Evolutionary conservation across 805 yeast genomes (phyloP).

Genomic region (Kazachstania taianensis): DNA sequence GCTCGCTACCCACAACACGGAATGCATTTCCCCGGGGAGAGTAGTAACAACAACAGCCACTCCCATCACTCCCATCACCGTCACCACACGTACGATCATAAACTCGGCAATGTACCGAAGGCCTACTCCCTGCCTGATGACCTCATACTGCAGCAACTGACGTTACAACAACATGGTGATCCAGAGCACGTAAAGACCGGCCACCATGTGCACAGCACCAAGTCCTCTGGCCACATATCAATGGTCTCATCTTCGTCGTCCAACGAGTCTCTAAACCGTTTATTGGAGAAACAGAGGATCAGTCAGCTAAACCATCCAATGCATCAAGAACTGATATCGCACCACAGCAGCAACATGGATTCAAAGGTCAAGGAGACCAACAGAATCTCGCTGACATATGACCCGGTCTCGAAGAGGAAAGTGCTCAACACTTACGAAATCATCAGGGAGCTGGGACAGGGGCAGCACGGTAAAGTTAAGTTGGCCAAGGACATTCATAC

Average conservation of each 20-base stretch:
- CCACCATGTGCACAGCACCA: not conserved
- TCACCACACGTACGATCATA: not conserved
- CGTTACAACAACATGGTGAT: no score
- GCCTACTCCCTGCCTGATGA: no score
- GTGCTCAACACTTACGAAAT: constrained; percentile 86
- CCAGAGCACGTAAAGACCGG: not conserved
- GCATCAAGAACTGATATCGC: constrained; percentile 25
- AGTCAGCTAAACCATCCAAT: constrained; percentile 35
- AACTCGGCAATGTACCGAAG: not conserved
- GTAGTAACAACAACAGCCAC: no score
- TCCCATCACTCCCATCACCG: not conserved
- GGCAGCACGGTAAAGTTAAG: constrained; percentile 98
- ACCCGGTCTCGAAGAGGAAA: constrained; percentile 76
- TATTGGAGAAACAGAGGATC: constrained; percentile 33
- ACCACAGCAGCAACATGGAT: not conserved
- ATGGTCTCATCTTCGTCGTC: constrained; percentile 14
- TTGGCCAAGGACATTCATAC: constrained; percentile 65
- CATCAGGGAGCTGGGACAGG: constrained; percentile 76
- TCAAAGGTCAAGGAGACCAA: constrained; percentile 70
- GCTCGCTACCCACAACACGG: not conserved
- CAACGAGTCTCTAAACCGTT: constrained; percentile 26
- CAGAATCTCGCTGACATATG: constrained; percentile 72
- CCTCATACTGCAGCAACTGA: no score
- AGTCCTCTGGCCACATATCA: not conserved
- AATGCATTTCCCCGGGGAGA: no score